Conservation (phyloP, 2,329 filamentous ascomycete species). For the Elsinoe necatrix region DNA sequence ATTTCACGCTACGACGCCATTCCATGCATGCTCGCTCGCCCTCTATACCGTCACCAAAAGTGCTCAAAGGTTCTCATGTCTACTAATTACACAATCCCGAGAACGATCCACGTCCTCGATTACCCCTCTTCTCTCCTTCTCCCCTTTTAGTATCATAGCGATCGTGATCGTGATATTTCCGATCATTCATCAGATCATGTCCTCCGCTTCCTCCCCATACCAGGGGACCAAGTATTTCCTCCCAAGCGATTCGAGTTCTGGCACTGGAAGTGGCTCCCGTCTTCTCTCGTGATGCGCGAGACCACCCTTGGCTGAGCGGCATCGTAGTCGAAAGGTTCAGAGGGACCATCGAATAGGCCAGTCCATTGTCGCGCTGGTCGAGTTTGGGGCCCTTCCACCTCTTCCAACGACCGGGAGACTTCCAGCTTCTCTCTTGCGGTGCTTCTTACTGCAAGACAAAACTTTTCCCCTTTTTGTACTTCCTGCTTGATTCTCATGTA, state of each 20-base stretch:
- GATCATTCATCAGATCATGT: constrained; percentile 8
- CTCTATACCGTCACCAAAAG: neutral
- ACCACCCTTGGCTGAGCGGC: neutral
- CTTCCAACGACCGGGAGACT: no score
- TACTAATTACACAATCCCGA: constrained; percentile 7
- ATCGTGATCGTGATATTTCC: constrained; percentile 5
- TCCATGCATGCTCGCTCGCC: constrained; percentile 1
- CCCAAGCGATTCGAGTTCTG: neutral
- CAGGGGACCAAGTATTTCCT: no score
- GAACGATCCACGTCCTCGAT: neutral
- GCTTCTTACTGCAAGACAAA: neutral
- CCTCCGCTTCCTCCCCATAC: neutral
- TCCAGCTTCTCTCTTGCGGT: no score
- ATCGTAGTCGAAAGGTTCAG: neutral
- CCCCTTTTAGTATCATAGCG: neutral
- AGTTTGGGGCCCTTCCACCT: no score
- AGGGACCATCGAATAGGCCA: neutral
- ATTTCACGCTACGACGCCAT: constrained; percentile 7
- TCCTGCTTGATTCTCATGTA: neutral
- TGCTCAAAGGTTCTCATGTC: neutral
- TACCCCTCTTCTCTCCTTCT: neutral
- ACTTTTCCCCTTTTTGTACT: neutral
- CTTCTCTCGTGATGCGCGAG: neutral
- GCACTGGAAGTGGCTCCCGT: neutral
- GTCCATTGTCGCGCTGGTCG: neutral